These are phyloP conservation scores for Crepidotus variabilis DNA, from an alignment of 768 basidiomycete genomes.

Conservation along the genomic window DNA sequence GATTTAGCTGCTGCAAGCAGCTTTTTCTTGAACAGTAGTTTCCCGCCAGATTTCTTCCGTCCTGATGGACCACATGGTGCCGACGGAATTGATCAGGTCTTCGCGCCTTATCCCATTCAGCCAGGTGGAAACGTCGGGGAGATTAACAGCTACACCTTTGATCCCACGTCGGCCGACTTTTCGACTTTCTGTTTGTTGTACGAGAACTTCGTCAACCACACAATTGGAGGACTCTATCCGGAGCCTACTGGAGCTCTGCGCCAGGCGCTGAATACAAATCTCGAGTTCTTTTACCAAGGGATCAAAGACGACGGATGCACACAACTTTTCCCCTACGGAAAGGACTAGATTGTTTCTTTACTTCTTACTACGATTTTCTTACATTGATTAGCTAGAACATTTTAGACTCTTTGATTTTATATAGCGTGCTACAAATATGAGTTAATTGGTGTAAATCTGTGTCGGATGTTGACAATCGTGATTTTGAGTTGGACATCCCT, in stretches of 20 bases:
- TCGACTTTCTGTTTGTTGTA: constrained; percentile 17
- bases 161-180: constrained; percentile 18
- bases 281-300: constrained; percentile 12
- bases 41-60: constrained; percentile 19
- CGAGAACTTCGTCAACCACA: constrained; percentile 18
- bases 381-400: no score
- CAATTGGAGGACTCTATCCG: constrained; percentile 18
- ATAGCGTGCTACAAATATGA: no score
- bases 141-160: constrained; percentile 17
- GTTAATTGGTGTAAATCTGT: no score
- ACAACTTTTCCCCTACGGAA: constrained; percentile 15
- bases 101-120: constrained; percentile 12
- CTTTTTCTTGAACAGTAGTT: constrained; percentile 12
- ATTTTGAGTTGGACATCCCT: no score
- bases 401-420: no score
- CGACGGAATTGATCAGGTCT: constrained; percentile 12
- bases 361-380: no score
- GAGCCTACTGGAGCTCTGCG: constrained; percentile 15
- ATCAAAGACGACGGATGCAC: constrained; percentile 10
- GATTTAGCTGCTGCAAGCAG: constrained; percentile 19
- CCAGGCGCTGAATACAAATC: constrained; percentile 16
- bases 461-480: no score
- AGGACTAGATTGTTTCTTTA: background rate
- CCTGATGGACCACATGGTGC: constrained; percentile 10
- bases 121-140: constrained; percentile 17